Conservation (phyloP, 305 asterid genomes). For the Fraxinus angustifolia region DNA sequence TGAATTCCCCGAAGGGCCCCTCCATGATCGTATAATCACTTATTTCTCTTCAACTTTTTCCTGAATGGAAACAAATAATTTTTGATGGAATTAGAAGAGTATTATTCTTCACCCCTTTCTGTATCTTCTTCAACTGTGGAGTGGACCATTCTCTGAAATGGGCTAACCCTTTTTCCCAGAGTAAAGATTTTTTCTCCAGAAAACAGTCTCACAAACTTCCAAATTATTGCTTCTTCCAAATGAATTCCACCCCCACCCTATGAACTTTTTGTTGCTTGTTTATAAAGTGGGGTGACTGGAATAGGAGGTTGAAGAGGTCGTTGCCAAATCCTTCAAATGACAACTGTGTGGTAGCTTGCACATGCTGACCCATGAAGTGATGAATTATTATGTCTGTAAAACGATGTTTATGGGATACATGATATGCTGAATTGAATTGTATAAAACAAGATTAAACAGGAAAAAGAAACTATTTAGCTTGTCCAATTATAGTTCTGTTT, state of each 20-base stretch:
- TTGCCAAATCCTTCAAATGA: background rate
- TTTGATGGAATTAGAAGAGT: constrained; percentile 23
- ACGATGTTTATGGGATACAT: background rate
- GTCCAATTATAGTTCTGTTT: background rate
- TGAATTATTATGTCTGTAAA: background rate
- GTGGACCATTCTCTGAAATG: constrained; percentile 20
- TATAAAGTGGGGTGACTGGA: background rate
- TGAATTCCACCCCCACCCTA: background rate
- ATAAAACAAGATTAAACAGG: background rate
- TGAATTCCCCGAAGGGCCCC: constrained; percentile 20
- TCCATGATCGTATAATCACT: constrained; percentile 24
- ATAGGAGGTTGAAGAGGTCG: background rate
- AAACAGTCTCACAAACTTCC: constrained; percentile 1
- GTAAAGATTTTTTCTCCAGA: background rate
- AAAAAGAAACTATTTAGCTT: background rate
- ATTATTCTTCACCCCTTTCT: constrained; percentile 19
- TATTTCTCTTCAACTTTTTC: constrained; percentile 9
- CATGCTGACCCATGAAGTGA: background rate
- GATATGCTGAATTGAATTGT: background rate
- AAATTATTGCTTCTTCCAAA: background rate
- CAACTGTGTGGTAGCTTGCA: background rate
- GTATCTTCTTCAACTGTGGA: constrained; percentile 19
- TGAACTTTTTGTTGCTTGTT: constrained; percentile 4
- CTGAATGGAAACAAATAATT: constrained; percentile 29
- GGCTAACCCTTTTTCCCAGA: background rate